phyloP scores from a whole-genome alignment of 106 monocot genomes.

The Phalaenopsis aphrodite region DNA sequence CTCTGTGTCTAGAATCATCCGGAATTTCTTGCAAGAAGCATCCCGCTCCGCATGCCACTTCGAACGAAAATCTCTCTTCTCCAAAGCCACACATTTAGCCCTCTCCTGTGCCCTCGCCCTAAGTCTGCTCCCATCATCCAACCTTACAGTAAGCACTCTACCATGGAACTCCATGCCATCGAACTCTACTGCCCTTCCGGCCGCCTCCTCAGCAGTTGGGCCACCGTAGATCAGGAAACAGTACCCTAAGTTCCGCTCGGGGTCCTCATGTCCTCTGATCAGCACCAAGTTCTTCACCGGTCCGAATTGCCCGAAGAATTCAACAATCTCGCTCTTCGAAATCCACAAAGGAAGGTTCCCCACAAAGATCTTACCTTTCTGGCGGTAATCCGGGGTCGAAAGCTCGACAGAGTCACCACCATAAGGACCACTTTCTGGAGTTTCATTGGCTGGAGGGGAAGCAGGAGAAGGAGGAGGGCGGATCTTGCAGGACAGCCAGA shows the following conservation, averaged over 20 bases:
- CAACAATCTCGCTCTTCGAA: conserved; percentile 78
- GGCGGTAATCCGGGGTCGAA: conserved; percentile 26
- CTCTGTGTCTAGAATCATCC: conserved; percentile 54
- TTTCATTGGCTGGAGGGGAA: background rate
- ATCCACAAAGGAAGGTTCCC: conserved; percentile 88
- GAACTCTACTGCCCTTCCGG: conserved; percentile 64
- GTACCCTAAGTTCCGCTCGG: conserved; percentile 84
- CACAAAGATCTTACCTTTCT: conserved; percentile 78
- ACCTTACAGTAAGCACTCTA: conserved; percentile 54
- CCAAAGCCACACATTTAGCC: conserved; percentile 45
- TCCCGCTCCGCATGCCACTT: conserved; percentile 91
- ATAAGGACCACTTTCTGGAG: background rate
- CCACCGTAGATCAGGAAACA: conserved; percentile 88
- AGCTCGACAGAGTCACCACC: background rate
- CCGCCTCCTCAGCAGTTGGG: conserved; percentile 56
- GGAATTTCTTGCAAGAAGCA: conserved; percentile 37
- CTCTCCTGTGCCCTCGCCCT: conserved; percentile 53
- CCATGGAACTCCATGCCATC: conserved; percentile 91
- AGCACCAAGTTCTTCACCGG: conserved; percentile 76
- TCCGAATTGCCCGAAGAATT: conserved; percentile 92
- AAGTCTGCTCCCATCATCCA: conserved; percentile 78
- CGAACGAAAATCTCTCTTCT: conserved; percentile 39
- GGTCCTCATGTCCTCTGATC: conserved; percentile 70
- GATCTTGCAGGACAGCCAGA: conserved; percentile 75
- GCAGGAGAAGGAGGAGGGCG: conserved; percentile 54